These are phyloP conservation scores for Amanita fuliginea DNA, from an alignment of 768 basidiomycete genomes.

Conservation along the genomic window DNA sequence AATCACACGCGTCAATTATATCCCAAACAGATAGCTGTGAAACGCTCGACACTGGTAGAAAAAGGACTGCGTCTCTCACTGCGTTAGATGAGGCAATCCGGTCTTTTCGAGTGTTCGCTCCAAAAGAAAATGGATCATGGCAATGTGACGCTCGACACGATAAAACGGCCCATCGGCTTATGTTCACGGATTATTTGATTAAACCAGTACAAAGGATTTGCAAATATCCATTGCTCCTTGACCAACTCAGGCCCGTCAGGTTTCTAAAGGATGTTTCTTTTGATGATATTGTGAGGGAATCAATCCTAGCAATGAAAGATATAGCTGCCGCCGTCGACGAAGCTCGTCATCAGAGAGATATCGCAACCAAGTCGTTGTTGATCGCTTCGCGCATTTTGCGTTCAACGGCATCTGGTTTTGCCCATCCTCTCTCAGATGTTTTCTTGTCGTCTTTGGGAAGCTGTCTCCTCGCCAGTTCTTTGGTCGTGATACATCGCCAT, in stretches of 20 bases:
- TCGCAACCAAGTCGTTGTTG: slow-evolving; percentile 52
- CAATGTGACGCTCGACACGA: slow-evolving; percentile 16
- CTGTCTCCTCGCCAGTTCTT: slow-evolving; percentile 71
- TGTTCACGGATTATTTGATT: slow-evolving; percentile 84
- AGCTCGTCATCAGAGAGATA: slow-evolving; percentile 58
- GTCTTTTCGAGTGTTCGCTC: slow-evolving; percentile 24
- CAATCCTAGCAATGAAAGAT: slow-evolving; percentile 60
- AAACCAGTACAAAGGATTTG: slow-evolving; percentile 96
- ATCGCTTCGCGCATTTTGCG: slow-evolving; percentile 53
- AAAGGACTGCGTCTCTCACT: slow-evolving; percentile 37
- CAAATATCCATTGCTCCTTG: slow-evolving; percentile 86
- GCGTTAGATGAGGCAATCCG: slow-evolving; percentile 37
- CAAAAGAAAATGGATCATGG: slow-evolving; percentile 20
- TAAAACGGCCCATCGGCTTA: slow-evolving; percentile 32
- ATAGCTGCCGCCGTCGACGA: slow-evolving; percentile 76
- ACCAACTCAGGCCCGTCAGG: slow-evolving; percentile 43
- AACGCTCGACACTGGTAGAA: slow-evolving; percentile 17
- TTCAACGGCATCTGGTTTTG: slow-evolving; percentile 17
- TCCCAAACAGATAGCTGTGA: slow-evolving; percentile 4
- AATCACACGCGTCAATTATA: slow-evolving; percentile 4
- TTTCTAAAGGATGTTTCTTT: slow-evolving; percentile 17
- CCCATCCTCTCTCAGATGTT: slow-evolving; percentile 31
- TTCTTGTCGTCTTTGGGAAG: slow-evolving; percentile 70
- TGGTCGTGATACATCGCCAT: slow-evolving; percentile 77
- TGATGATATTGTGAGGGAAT: slow-evolving; percentile 36